Conservation (phyloP, 2,329 filamentous ascomycete species). For the Harringtonia lauricola region DNA sequence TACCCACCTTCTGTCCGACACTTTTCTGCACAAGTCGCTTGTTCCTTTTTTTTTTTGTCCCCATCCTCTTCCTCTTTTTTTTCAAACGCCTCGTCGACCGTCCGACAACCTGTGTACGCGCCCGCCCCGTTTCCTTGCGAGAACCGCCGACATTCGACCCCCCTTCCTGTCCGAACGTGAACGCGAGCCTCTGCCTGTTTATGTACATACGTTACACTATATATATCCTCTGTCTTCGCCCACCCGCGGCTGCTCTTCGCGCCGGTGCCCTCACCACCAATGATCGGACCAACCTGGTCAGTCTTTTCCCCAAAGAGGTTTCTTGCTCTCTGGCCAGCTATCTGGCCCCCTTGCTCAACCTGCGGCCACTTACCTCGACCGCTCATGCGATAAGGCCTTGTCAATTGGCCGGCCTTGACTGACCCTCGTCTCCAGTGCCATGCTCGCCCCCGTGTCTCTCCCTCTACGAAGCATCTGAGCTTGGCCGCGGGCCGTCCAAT, state of each 20-base stretch:
- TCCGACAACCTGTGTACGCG: neutral
- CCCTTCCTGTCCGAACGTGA: too few species aligned
- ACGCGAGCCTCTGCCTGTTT: too few species aligned
- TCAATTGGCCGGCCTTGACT: too few species aligned
- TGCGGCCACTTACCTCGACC: too few species aligned
- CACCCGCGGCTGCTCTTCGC: neutral
- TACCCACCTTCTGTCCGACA: neutral
- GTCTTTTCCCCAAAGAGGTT: too few species aligned
- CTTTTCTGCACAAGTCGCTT: neutral
- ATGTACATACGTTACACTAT: neutral
- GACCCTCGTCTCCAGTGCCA: too few species aligned
- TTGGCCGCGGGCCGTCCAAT: too few species aligned
- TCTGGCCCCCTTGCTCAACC: neutral
- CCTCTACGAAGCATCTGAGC: too few species aligned
- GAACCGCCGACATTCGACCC: neutral
- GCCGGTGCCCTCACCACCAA: neutral
- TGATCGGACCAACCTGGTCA: conserved; percentile 2
- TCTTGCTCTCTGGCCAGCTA: neutral
- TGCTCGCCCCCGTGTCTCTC: too few species aligned
- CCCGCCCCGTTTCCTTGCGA: neutral
- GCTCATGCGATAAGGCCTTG: too few species aligned
- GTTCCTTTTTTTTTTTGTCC: neutral
- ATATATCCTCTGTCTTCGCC: neutral
- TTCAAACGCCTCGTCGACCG: too few species aligned
- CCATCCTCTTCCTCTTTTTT: neutral